Percentiles rank a stretch among this genome's conserved stretches.
Conservation (phyloP, 2,329 filamentous ascomycete species). For the Sordariomycetes sp. region DNA sequence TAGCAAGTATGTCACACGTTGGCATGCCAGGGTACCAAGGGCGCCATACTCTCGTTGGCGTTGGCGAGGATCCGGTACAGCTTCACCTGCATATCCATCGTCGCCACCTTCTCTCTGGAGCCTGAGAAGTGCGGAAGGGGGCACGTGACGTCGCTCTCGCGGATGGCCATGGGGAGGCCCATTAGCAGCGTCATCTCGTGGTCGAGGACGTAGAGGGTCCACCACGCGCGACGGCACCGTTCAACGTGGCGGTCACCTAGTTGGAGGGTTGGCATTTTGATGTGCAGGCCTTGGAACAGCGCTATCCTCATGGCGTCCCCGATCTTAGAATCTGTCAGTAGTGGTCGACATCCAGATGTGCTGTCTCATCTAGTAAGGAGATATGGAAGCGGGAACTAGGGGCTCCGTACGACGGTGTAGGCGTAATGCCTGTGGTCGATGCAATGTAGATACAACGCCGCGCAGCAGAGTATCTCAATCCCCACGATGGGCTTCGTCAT, state of each 20-base stretch:
- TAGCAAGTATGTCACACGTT: neutral
- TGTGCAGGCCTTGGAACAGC: conserved; percentile 35
- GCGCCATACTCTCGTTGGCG: conserved; percentile 14
- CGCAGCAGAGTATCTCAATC: conserved; percentile 35
- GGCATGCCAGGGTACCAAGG: neutral
- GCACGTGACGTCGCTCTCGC: conserved; percentile 35
- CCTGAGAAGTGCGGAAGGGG: conserved; percentile 17
- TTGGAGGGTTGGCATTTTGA: conserved; percentile 29
- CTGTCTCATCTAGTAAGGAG: too few relatives aligned
- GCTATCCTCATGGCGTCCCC: conserved; percentile 37
- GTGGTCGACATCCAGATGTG: too few relatives aligned
- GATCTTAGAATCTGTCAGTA: conserved; percentile 18
- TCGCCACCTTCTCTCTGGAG: conserved; percentile 12
- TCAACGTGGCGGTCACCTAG: conserved; percentile 26
- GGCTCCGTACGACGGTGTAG: conserved; percentile 24
- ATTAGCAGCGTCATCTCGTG: conserved; percentile 39
- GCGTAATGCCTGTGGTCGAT: conserved; percentile 31
- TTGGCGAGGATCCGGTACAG: conserved; percentile 16
- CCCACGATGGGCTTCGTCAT: conserved; percentile 27
- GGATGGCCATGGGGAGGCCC: conserved; percentile 33
- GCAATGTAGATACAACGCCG: conserved; percentile 37
- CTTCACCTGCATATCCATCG: conserved; percentile 18
- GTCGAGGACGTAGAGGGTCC: conserved; percentile 39
- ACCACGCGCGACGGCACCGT: conserved; percentile 35
- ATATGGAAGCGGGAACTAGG: neutral